These are phyloP conservation scores for Musa troglodytarum DNA, from an alignment of 176 grass and related monocot species.

Conservation along the genomic window DNA sequence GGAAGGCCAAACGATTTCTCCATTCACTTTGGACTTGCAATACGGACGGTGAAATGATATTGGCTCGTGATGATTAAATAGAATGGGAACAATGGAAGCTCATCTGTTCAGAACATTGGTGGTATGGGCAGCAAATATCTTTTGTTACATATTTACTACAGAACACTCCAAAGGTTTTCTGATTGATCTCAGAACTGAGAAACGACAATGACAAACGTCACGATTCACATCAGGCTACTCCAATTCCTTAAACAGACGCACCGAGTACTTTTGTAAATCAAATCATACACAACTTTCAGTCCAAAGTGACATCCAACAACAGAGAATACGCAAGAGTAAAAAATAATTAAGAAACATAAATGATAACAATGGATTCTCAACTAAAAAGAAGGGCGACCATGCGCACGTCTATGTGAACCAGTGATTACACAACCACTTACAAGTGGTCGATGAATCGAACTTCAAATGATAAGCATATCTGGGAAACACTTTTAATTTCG, in stretches of 20 bases:
- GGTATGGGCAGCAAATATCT: neutral
- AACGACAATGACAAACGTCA: neutral
- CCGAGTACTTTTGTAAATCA: neutral
- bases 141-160: neutral
- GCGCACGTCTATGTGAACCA: neutral
- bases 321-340: neutral
- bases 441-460: neutral
- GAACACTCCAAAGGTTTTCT: neutral
- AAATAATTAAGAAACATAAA: neutral
- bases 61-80: no score
- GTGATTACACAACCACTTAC: neutral
- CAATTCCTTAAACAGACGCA: neutral
- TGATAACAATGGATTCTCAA: neutral
- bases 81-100: no score
- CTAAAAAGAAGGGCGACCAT: neutral
- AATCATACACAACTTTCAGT: neutral
- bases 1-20: neutral
- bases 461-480: neutral
- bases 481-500: neutral
- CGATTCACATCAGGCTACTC: neutral
- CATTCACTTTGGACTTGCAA: neutral
- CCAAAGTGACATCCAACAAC: neutral
- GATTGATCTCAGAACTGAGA: neutral
- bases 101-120: no score
- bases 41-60: no score